Percentiles rank a stretch among this genome's conserved stretches.
These are phyloP conservation scores for Ustilaginoidea virens DNA, from an alignment of 2,329 filamentous ascomycete genomes.

Conservation along the genomic window DNA sequence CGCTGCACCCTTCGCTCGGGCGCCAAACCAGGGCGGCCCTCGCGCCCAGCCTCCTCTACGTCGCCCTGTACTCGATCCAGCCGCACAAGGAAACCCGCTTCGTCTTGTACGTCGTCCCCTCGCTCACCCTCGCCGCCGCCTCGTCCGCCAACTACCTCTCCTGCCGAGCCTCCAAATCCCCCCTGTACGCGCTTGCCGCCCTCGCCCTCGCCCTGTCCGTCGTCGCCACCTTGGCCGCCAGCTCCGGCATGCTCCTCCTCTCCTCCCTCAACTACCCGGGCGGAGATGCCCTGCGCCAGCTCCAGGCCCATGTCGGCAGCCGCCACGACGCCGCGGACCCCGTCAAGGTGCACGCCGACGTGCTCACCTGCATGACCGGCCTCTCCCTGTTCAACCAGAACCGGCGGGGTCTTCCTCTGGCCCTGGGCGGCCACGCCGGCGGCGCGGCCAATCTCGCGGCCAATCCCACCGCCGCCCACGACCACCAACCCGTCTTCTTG, in stretches of 20 bases:
- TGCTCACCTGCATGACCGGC: slow-evolving; percentile 55
- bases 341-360: slow-evolving; percentile 44
- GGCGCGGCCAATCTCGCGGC: not conserved
- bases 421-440: slow-evolving; percentile 7
- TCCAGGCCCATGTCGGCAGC: slow-evolving; percentile 22
- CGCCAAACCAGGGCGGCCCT: slow-evolving; percentile 33
- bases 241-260: slow-evolving; percentile 53
- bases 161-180: slow-evolving; percentile 45
- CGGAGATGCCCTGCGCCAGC: slow-evolving; percentile 53
- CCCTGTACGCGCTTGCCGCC: slow-evolving; percentile 38
- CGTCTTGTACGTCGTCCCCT: slow-evolving; percentile 74
- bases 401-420: slow-evolving; percentile 19
- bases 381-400: slow-evolving; percentile 50
- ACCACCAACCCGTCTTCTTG: slow-evolving; percentile 12
- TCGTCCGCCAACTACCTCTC: slow-evolving; percentile 59
- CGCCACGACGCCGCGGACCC: slow-evolving; percentile 8
- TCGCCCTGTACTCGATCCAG: slow-evolving; percentile 69
- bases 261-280: slow-evolving; percentile 91
- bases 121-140: slow-evolving; percentile 63
- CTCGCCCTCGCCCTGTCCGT: slow-evolving; percentile 43
- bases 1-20: slow-evolving; percentile 29
- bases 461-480: not conserved
- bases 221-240: slow-evolving; percentile 41
- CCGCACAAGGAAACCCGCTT: slow-evolving; percentile 96
- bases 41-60: slow-evolving; percentile 54